These are phyloP conservation scores for Fonsecaea pedrosoi DNA, from an alignment of 2,329 filamentous ascomycete genomes.

Conservation along the genomic window DNA sequence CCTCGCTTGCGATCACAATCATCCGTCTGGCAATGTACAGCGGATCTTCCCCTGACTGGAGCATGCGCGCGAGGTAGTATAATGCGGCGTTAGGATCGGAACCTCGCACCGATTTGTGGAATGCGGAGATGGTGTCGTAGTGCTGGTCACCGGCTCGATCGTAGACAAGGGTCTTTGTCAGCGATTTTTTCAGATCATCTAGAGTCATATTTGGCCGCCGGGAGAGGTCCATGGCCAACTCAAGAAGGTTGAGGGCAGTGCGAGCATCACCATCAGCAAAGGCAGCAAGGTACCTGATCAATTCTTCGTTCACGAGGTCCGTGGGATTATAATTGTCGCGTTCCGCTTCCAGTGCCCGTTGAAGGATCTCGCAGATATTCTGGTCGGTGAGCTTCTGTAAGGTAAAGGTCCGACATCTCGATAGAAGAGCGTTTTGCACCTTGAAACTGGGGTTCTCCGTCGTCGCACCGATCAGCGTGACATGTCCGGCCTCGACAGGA, in stretches of 20 bases:
- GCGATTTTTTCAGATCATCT: conserved; percentile 76
- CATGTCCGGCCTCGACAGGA: conserved; percentile 86
- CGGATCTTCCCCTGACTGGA: conserved; percentile 92
- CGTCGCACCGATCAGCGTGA: conserved; percentile 92
- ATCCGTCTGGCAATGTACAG: conserved; percentile 90
- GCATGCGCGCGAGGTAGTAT: conserved; percentile 95
- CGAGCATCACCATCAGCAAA: conserved; percentile 93
- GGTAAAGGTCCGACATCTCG: conserved; percentile 89
- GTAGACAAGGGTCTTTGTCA: conserved; percentile 94
- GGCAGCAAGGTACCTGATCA: conserved; percentile 79
- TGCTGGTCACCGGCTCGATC: conserved; percentile 95
- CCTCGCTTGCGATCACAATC: conserved; percentile 93
- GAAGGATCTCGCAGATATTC: conserved; percentile 75
- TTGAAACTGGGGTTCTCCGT: conserved; percentile 98
- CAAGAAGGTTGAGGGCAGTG: conserved; percentile 89
- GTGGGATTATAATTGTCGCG: conserved; percentile 52
- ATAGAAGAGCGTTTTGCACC: conserved; percentile 83
- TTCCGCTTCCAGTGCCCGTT: conserved; percentile 70
- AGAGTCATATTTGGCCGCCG: conserved; percentile 70
- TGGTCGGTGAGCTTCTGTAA: conserved; percentile 75
- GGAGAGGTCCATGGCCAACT: conserved; percentile 77
- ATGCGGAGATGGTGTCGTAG: conserved; percentile 96
- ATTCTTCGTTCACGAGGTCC: conserved; percentile 72
- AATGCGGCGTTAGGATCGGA: conserved; percentile 84
- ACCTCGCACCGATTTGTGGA: conserved; percentile 94